phyloP scores from a whole-genome alignment of 176 grass and related monocot species.

The Bothriochloa decipiens region DNA sequence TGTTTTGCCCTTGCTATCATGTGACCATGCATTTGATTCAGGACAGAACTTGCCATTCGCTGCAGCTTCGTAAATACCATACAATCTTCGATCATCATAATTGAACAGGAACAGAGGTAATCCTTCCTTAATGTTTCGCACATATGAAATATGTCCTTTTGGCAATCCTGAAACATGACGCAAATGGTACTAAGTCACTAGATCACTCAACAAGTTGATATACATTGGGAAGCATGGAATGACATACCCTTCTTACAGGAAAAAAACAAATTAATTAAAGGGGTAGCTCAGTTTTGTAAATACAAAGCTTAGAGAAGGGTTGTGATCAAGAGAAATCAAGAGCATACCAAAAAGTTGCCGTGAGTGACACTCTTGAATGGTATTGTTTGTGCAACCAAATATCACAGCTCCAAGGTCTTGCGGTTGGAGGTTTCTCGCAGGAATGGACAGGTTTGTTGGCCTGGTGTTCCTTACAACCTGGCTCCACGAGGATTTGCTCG shows the following conservation, averaged over 20 bases:
- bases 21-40: too few relatives aligned
- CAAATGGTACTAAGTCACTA: too few relatives aligned
- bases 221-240: not conserved
- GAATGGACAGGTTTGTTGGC: constrained; percentile 45
- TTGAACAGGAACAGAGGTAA: too few relatives aligned
- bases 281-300: constrained; percentile 9
- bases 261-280: not conserved
- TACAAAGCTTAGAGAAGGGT: constrained; percentile 23
- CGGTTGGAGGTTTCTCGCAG: constrained; percentile 57
- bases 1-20: too few relatives aligned
- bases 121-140: too few relatives aligned
- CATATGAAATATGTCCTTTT: too few relatives aligned
- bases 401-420: constrained; percentile 71
- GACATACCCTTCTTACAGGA: not conserved
- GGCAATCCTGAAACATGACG: too few relatives aligned
- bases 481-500: constrained; percentile 38
- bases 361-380: constrained; percentile 66
- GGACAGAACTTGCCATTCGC: too few relatives aligned
- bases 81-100: too few relatives aligned
- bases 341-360: constrained; percentile 80
- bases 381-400: constrained; percentile 73
- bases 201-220: too few relatives aligned
- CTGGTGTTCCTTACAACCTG: constrained; percentile 34
- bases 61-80: too few relatives aligned
- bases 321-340: constrained; percentile 7